These are phyloP conservation scores for Kalanchoe fedtschenkoi DNA, from an alignment of 164 flowering plant species.

Conservation along the genomic window DNA sequence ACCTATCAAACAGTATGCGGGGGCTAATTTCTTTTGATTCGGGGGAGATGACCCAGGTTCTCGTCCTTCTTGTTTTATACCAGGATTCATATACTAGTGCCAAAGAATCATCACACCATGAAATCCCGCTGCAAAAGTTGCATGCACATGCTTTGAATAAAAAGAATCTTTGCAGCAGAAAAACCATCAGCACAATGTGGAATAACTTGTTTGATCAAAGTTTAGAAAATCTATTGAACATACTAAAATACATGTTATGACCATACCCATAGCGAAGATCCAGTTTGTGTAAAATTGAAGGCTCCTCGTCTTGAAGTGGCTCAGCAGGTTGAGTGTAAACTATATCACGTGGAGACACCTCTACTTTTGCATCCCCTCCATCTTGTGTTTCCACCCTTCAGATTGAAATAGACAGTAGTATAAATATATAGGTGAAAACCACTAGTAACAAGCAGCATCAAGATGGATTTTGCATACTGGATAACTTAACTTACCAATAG, in stretches of 20 bases:
- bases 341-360: conserved; percentile 94
- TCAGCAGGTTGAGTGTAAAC: conserved; percentile 78
- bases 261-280: conserved; percentile 93
- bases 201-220: not conserved
- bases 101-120: conserved; percentile 93
- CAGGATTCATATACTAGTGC: conserved; percentile 94
- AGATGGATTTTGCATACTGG: not conserved
- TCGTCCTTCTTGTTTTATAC: conserved; percentile 79
- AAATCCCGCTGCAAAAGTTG: conserved; percentile 51
- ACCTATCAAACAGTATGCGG: conserved; percentile 85
- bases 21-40: conserved; percentile 51
- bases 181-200: not conserved
- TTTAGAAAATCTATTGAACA: not conserved
- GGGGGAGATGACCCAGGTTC: conserved; percentile 90
- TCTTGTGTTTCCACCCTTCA: conserved; percentile 96
- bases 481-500: conserved; percentile 48
- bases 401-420: not conserved
- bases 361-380: conserved; percentile 97
- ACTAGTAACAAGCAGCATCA: not conserved
- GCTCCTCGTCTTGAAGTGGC: conserved; percentile 44
- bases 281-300: conserved; percentile 64
- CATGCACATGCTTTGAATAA: not conserved
- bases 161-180: not conserved
- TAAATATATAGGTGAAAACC: not conserved
- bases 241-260: not conserved